Evolutionary conservation across 1,284 basidiomycete genomes (phyloP), one percentile per base, ranked within the genome.

Genomic region (Sphaerobolus stellatus): DNA sequence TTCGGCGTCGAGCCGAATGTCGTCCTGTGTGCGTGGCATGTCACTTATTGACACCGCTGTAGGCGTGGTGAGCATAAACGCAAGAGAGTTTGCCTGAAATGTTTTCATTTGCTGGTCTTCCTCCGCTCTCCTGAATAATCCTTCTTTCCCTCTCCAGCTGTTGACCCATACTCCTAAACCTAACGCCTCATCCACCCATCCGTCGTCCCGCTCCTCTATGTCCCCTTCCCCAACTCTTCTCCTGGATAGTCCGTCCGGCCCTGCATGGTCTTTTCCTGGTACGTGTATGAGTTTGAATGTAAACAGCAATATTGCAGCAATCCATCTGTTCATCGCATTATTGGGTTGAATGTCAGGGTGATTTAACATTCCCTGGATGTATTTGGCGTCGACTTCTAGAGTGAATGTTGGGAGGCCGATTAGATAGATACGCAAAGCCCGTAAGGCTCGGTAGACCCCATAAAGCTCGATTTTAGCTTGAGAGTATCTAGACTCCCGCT

Each of bases 381-480:
- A 76, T 6, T 63, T 59, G 0, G 72, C 72, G 50, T 77, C 74
- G 0, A 72, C 66, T 54, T 78, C 71, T 0, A 78, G 64, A 2
- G 64, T 45, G 1, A 77, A 61, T 5, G 71, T 71, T 4, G 59
- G 52, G 0, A 72, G 50, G 0, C 75, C 73, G 13, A 74, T 64
- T 3, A 77, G 56, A 28, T 68, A 70, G 1, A 66, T 43, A 24
- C 58, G 54, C 20, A 59, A 56, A 0, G 61, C 59, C 4, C 62
- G 57, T 2, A 77, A 59, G 0, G 71, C 64, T 0, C 68, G 60
- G 52, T 68, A 75, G 0, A 76, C 58, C 0, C 74, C 70, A 52
- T 73, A 77, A 0, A 79, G 53, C 48, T 78, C 71, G 2, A 74
- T 52, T 54, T 78, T 78, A 0, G 73, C 60, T 48, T 78, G 75